These are phyloP conservation scores for Penicillium sp. DNA, from an alignment of 2,329 filamentous ascomycete genomes.

Conservation along the genomic window DNA sequence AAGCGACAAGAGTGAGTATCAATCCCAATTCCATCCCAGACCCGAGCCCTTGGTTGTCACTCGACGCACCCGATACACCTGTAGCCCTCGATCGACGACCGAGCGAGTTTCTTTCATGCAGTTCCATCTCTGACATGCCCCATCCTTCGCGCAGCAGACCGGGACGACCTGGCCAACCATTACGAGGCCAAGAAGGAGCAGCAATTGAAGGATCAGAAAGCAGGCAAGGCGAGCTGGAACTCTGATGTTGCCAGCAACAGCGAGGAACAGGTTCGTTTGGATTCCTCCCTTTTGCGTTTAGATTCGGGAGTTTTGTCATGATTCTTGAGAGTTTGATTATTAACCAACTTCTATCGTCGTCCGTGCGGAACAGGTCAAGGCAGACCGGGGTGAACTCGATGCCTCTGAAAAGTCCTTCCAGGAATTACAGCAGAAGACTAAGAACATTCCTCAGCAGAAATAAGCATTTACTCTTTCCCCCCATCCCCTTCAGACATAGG, in stretches of 20 bases:
- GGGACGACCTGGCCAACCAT: constrained; percentile 39
- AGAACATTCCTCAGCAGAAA: constrained; percentile 32
- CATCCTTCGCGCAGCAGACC: constrained; percentile 23
- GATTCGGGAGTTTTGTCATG: too few species aligned
- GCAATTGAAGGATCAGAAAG: constrained; percentile 43
- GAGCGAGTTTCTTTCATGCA: too few species aligned
- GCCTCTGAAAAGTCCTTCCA: constrained; percentile 41
- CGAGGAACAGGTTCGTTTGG: constrained; percentile 60
- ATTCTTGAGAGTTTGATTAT: constrained; percentile 2
- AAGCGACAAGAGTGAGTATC: constrained; percentile 28
- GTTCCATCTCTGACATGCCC: neutral
- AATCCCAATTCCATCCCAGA: neutral
- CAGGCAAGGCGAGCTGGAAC: constrained; percentile 69
- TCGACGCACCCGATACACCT: neutral
- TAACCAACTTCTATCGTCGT: neutral
- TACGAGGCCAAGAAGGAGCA: constrained; percentile 58
- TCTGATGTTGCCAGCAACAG: constrained; percentile 69
- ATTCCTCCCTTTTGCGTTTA: neutral
- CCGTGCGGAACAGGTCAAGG: constrained; percentile 44
- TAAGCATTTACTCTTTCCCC: neutral
- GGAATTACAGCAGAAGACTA: constrained; percentile 55
- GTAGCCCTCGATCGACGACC: too few species aligned
- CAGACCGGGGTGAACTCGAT: constrained; percentile 49
- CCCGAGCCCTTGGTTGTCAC: neutral
- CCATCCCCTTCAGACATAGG: constrained; percentile 1